These are phyloP conservation scores for Dalbergia cultrata DNA, from an alignment of 306 rosid genomes.

Conservation along the genomic window DNA sequence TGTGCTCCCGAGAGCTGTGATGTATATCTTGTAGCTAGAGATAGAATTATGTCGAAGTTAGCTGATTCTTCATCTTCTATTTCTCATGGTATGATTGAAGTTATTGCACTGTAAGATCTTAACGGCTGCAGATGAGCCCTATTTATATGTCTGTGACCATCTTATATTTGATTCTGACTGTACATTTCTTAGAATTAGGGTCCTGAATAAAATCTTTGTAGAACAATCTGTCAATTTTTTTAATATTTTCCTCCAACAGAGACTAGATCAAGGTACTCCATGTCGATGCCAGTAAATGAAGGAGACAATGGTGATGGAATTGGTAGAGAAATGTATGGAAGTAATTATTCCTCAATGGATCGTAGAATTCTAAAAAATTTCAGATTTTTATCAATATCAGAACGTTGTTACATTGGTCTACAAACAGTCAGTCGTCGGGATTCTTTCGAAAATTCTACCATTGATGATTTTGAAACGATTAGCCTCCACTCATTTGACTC, in stretches of 20 bases:
- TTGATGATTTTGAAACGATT: constrained; percentile 49
- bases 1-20: constrained; percentile 66
- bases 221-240: constrained; percentile 27
- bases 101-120: constrained; percentile 41
- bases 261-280: constrained; percentile 41
- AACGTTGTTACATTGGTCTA: constrained; percentile 55
- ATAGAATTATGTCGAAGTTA: constrained; percentile 63
- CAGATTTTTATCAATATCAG: constrained; percentile 61
- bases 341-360: constrained; percentile 47
- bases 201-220: constrained; percentile 15
- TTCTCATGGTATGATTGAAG: constrained; percentile 59
- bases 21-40: constrained; percentile 68
- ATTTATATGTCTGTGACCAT: constrained; percentile 3
- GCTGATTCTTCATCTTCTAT: constrained; percentile 59
- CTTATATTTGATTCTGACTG: constrained; percentile 33
- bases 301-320: constrained; percentile 38
- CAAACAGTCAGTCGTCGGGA: constrained; percentile 50
- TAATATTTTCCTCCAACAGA: constrained; percentile 54
- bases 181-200: constrained; percentile 4
- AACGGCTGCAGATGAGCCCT: constrained; percentile 3
- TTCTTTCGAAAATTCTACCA: constrained; percentile 42
- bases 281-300: constrained; percentile 52
- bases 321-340: constrained; percentile 54
- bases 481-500: constrained; percentile 54
- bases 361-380: constrained; percentile 47